Conservation (phyloP, 345 rosid species). For the Dimocarpus longan region DNA sequence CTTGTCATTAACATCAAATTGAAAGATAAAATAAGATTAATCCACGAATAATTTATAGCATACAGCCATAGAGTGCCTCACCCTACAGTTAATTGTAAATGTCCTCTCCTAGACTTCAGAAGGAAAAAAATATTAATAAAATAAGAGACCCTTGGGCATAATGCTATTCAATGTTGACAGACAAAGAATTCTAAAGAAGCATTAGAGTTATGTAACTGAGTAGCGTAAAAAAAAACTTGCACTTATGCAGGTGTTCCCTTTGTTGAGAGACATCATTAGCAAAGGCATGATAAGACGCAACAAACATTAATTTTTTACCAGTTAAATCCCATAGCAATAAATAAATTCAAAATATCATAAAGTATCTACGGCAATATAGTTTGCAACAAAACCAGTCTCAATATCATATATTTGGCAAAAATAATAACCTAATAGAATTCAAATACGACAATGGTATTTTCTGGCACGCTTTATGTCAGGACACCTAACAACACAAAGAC, state of each 20-base stretch:
- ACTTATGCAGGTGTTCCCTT: neutral
- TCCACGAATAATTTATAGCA: neutral
- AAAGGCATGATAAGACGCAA: neutral
- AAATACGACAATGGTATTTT: neutral
- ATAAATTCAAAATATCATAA: neutral
- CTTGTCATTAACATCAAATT: neutral
- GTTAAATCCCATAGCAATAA: neutral
- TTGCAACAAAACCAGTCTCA: neutral
- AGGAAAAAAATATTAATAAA: neutral
- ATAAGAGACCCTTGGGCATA: too few species aligned
- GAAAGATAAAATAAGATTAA: neutral
- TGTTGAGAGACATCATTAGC: neutral
- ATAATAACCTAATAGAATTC: neutral
- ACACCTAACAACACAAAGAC: neutral
- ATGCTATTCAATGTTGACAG: too few species aligned
- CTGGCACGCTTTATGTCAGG: neutral
- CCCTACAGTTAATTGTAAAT: neutral
- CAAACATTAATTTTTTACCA: neutral
- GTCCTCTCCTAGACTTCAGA: neutral
- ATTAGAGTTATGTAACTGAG: neutral
- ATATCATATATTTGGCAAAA: neutral
- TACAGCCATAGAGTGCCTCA: neutral
- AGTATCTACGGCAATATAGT: neutral
- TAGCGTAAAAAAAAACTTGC: neutral
- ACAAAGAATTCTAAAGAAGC: too few species aligned